phyloP scores from a whole-genome alignment of 2,329 filamentous ascomycete species.

The Pseudocercospora fijiensis region DNA sequence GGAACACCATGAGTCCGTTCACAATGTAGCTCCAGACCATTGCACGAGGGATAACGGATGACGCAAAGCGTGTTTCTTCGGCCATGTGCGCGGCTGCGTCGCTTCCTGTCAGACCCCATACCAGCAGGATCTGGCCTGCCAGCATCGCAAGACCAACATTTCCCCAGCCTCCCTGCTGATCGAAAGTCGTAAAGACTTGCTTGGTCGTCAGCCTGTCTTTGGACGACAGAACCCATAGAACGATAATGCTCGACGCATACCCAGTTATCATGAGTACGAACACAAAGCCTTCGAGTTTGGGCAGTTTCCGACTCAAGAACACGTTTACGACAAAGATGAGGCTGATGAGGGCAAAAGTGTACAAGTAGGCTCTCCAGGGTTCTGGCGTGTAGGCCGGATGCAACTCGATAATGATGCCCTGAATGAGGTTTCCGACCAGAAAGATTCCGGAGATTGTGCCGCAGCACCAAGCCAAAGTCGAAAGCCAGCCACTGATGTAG shows the following conservation, averaged over 20 bases:
- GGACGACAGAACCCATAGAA: slow-evolving; percentile 42
- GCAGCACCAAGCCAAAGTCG: slow-evolving; percentile 17
- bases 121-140: slow-evolving; percentile 6
- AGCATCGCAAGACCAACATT: slow-evolving; percentile 9
- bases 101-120: slow-evolving; percentile 11
- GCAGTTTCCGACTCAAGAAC: slow-evolving; percentile 45
- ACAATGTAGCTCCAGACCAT: slow-evolving; percentile 13
- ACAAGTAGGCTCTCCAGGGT: slow-evolving; percentile 49
- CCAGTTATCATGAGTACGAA: slow-evolving; percentile 54
- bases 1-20: slow-evolving; percentile 15
- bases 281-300: slow-evolving; percentile 51
- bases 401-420: slow-evolving; percentile 21
- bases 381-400: slow-evolving; percentile 14
- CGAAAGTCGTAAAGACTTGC: slow-evolving; percentile 32
- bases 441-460: slow-evolving; percentile 14
- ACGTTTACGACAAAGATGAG: slow-evolving; percentile 47
- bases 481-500: slow-evolving; percentile 22
- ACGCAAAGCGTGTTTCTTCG: slow-evolving; percentile 19
- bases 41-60: slow-evolving; percentile 7
- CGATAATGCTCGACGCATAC: slow-evolving; percentile 54
- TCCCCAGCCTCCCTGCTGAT: slow-evolving; percentile 21
- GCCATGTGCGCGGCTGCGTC: slow-evolving; percentile 18
- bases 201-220: slow-evolving; percentile 6
- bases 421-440: slow-evolving; percentile 13
- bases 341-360: slow-evolving; percentile 48